Evolutionary conservation across 2,329 filamentous ascomycete species (phyloP), one percentile per base, ranked within the genome.

Genomic region (Curvularia sp.): DNA sequence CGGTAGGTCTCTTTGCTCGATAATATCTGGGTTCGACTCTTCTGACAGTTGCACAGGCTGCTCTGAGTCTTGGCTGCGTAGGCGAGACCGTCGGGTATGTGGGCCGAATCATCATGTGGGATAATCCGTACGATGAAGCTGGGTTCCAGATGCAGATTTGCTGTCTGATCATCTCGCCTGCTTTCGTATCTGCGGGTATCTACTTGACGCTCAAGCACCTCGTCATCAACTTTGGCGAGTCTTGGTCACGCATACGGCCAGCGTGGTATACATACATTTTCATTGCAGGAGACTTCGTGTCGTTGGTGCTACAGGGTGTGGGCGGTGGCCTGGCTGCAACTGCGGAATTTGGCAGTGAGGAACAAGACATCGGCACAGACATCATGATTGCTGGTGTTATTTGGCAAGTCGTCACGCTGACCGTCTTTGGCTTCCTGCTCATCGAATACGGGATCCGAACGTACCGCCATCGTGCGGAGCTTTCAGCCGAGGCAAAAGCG

Each of bases 341-440:
- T 0, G 83, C 83, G 0, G 75, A 80, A 13, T 58, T 62, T 3
- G 69, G 73, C 1, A 68, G 81, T n/a, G 73, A 79, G 8, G 43
- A 66, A 10, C 64, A 67, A n/a, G 73, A 83, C 38, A 68, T 79
- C 1, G 85, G 85, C 4, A 82, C 84, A 52, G 74, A 85, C 61
- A 79, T 87, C 56, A 86, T 87, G 75, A 82, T 87, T 50, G 80
- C 84, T 0, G 86, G 86, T 66, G 81, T 88, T 42, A 78, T 81
- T 2, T 81, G 84, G 60, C 86, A 88, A 70, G 84, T 88, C 24
- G 78, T 79, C 6, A 82, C 84, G 0, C 73, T 85, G 39, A 70
- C 81, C 8, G 77, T 82, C 63, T 86, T 85, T 63, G 77, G 79
- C 5, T 62, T 66, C 41, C 69, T 81, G 26, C 75, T 77, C 3